These are phyloP conservation scores for Tylopilus felleus DNA, from an alignment of 768 basidiomycete species.

Conservation along the genomic window DNA sequence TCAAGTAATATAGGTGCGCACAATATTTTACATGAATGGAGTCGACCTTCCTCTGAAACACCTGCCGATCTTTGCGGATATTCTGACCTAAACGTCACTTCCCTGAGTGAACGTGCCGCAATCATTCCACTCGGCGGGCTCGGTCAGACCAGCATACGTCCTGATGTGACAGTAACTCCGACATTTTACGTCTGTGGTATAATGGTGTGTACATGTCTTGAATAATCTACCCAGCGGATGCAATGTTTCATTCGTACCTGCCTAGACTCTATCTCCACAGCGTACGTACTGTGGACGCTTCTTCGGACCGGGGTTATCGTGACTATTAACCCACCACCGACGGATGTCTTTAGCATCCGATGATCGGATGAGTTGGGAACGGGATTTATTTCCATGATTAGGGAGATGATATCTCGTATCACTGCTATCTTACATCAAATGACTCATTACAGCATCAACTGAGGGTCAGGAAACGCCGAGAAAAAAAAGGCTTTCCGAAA, in stretches of 20 bases:
- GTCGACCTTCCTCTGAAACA: constrained; percentile 1
- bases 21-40: constrained; percentile 3
- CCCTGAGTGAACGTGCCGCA: constrained; percentile 1
- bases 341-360: constrained; percentile 15
- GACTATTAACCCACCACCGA: constrained; percentile 7
- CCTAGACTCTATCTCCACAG: constrained; percentile 15
- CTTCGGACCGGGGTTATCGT: constrained; percentile 11
- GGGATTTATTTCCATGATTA: constrained; percentile 14
- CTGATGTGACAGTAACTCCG: constrained; percentile 4
- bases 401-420: constrained; percentile 7
- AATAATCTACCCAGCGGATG: not conserved
- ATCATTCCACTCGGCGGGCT: not conserved
- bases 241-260: constrained; percentile 8
- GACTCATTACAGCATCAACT: constrained; percentile 18
- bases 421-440: constrained; percentile 23
- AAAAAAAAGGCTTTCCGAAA: constrained; percentile 12
- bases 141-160: not conserved
- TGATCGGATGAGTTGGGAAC: constrained; percentile 15
- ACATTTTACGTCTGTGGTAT: constrained; percentile 11
- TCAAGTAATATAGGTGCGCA: not conserved
- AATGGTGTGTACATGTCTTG: constrained; percentile 11
- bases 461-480: constrained; percentile 3
- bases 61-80: constrained; percentile 4
- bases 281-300: constrained; percentile 16
- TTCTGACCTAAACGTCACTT: not conserved